phyloP scores from a whole-genome alignment of 208 protist species.

The Leishmania guyanensis region DNA sequence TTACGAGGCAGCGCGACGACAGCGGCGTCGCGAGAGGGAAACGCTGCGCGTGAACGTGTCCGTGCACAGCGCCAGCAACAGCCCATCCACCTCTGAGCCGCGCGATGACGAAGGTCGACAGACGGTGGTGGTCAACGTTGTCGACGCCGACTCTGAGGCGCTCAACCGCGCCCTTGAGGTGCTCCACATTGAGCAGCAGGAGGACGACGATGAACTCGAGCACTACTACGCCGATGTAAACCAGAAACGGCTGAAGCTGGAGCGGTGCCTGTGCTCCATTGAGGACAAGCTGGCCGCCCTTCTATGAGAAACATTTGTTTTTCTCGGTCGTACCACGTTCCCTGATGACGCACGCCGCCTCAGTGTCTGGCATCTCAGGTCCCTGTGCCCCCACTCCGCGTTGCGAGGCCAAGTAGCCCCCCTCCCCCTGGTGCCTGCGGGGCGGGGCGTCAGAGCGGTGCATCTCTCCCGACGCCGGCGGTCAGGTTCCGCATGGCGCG shows the following conservation, averaged over 20 bases:
- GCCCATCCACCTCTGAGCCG: constrained; percentile 7
- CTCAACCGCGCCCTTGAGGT: constrained; percentile 24
- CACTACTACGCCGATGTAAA: constrained; percentile 31
- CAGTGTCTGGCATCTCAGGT: neutral
- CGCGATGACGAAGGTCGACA: constrained; percentile 1
- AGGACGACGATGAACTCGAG: constrained; percentile 26
- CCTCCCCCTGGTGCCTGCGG: neutral
- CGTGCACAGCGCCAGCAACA: constrained; percentile 12
- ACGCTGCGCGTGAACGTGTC: constrained; percentile 24
- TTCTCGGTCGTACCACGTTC: neutral
- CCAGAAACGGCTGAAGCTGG: constrained; percentile 23
- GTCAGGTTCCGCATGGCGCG: neutral
- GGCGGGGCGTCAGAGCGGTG: neutral
- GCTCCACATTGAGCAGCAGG: constrained; percentile 32
- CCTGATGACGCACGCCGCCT: neutral
- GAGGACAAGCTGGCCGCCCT: constrained; percentile 22
- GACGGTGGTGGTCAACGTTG: neutral
- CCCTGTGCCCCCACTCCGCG: neutral
- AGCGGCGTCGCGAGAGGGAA: constrained; percentile 25
- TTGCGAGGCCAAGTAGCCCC: neutral
- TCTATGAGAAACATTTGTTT: neutral
- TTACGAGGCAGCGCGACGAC: constrained; percentile 25
- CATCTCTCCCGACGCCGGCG: neutral
- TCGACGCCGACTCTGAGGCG: neutral
- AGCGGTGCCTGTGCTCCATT: constrained; percentile 18